Percentiles rank a stretch among this genome's conserved stretches.
Conservation (phyloP, 129 eudicot species). For the Helianthus annuus region HanXRQr2.0-SUNRISE NC_035444.2:9720729-9721228, state of each 20-base stretch:
- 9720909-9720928: conserved; percentile 3
- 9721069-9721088: too few species aligned
- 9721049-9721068: too few species aligned
- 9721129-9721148: too few species aligned
- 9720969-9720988: background rate
- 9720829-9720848: background rate
- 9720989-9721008: background rate
- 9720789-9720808: background rate
- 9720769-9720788: conserved; percentile 1
- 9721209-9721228: conserved; percentile 23
- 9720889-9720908: conserved; percentile 19
- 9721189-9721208: background rate
- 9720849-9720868: background rate
- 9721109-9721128: too few species aligned
- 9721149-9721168: too few species aligned
- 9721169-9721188: too few species aligned
- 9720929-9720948: conserved; percentile 12
- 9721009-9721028: too few species aligned
- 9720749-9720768: too few species aligned
- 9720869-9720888: background rate
- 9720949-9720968: background rate
- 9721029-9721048: background rate
- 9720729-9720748: background rate
- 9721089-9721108: too few species aligned
- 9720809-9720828: background rate